Evolutionary conservation across 2,329 filamentous ascomycete genomes (phyloP).

Genomic region (Claviceps sp.): DNA sequence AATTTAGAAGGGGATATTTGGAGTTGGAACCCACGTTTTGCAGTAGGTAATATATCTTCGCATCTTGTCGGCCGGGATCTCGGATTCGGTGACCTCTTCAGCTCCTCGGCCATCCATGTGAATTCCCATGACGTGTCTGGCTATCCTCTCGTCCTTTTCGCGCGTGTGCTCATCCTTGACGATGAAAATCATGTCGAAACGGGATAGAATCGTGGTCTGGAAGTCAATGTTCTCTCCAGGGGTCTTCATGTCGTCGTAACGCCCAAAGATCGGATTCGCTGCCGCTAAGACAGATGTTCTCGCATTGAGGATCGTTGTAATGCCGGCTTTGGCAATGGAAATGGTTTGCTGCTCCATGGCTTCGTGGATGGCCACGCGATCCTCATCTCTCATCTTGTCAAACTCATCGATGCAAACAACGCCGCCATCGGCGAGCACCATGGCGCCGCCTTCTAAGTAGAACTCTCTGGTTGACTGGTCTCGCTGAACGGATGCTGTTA

Average conservation of each 20-base stretch:
- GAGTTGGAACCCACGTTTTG: conserved; percentile 54
- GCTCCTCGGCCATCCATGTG: conserved; percentile 82
- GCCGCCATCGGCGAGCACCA: conserved; percentile 93
- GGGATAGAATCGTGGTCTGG: conserved; percentile 92
- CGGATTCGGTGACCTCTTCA: conserved; percentile 72
- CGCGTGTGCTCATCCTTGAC: conserved; percentile 90
- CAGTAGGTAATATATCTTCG: conserved; percentile 95
- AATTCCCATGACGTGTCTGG: conserved; percentile 92
- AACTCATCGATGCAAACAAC: conserved; percentile 99
- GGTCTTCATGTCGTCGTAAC: conserved; percentile 95
- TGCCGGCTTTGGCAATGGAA: conserved; percentile 95
- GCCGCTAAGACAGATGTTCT: conserved; percentile 89
- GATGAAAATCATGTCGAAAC: conserved; percentile 99
- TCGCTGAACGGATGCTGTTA: conserved; percentile 91
- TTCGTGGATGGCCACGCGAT: conserved; percentile 95
- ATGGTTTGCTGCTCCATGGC: conserved; percentile 99
- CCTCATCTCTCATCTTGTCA: conserved; percentile 98
- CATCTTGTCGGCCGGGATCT: conserved; percentile 94
- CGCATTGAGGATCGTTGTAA: conserved; percentile 94
- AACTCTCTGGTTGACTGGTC: conserved; percentile 89
- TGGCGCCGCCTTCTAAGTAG: conserved; percentile 93
- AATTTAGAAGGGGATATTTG: conserved; percentile 38
- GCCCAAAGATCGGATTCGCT: conserved; percentile 92
- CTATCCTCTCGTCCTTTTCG: conserved; percentile 81
- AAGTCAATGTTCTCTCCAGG: conserved; percentile 99